Evolutionary conservation across 2,329 filamentous ascomycete species (phyloP).

Genomic region (Neonectria coccinea): DNA sequence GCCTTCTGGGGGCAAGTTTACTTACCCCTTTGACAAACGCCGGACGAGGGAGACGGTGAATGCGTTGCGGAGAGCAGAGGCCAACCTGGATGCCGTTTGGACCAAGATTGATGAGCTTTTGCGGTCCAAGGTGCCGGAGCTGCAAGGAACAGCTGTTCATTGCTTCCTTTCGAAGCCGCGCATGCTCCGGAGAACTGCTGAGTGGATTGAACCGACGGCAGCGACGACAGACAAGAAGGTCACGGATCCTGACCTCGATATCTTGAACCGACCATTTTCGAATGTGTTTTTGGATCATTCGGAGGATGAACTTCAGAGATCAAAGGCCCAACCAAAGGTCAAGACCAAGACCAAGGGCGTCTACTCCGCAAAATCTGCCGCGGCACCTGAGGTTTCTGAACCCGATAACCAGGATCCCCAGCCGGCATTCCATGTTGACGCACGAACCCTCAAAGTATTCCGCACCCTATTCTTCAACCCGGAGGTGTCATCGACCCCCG

Average conservation of each 20-base stretch:
- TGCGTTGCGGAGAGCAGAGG: conserved; percentile 59
- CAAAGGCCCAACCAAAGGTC: conserved; percentile 18
- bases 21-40: conserved; percentile 57
- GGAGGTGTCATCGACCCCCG: conserved; percentile 50
- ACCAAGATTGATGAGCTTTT: conserved; percentile 27
- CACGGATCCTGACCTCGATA: background rate
- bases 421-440: conserved; percentile 44
- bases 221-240: background rate
- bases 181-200: conserved; percentile 59
- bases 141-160: conserved; percentile 44
- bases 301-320: no score
- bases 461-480: conserved; percentile 57
- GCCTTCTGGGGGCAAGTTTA: conserved; percentile 55
- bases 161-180: conserved; percentile 50
- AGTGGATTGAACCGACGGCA: conserved; percentile 57
- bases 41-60: conserved; percentile 59
- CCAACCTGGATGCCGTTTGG: conserved; percentile 49
- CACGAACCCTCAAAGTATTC: conserved; percentile 52
- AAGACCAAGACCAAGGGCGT: conserved; percentile 38
- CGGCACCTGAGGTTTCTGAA: no score
- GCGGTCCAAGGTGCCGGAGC: conserved; percentile 6
- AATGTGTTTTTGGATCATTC: no score
- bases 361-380: no score
- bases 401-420: background rate
- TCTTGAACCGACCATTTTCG: no score